Evolutionary conservation across 2,329 filamentous ascomycete genomes (phyloP).

Genomic region (Colletotrichum aenigma): DNA sequence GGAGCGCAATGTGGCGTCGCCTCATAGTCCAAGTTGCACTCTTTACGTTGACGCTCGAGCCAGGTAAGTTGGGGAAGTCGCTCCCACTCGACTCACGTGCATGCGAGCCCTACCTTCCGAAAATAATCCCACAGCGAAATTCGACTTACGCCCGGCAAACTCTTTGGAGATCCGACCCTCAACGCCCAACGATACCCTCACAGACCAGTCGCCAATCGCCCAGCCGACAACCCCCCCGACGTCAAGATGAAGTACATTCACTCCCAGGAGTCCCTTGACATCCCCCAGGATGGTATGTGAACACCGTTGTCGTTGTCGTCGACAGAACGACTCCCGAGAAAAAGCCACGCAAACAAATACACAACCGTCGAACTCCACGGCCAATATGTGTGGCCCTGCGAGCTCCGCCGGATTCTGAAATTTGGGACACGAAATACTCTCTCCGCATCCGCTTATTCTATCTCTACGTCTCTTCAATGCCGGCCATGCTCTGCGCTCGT

Average conservation of each 20-base stretch:
- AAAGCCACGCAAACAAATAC: background rate
- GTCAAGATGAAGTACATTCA: constrained; percentile 99
- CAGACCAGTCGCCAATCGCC: constrained; percentile 17
- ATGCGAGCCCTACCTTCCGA: background rate
- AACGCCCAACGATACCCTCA: constrained; percentile 35
- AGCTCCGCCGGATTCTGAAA: constrained; percentile 20
- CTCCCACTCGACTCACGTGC: background rate
- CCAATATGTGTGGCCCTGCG: constrained; percentile 1
- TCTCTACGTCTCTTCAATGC: background rate
- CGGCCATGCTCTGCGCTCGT: background rate
- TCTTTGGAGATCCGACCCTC: constrained; percentile 18
- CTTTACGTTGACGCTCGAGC: background rate
- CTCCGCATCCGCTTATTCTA: background rate
- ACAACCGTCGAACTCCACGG: background rate
- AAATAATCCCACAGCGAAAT: background rate
- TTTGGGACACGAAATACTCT: constrained; percentile 15
- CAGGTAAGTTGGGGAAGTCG: background rate
- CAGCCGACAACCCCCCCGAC: constrained; percentile 43
- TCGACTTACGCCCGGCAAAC: background rate
- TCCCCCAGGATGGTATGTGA: constrained; percentile 94
- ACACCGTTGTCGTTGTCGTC: constrained; percentile 18
- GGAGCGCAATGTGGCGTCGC: background rate
- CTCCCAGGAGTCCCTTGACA: constrained; percentile 92
- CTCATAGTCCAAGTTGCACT: background rate
- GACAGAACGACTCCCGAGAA: background rate